Conservation (phyloP, 495 filamentous ascomycete genomes). For the Penicillium argentinense region DNA sequence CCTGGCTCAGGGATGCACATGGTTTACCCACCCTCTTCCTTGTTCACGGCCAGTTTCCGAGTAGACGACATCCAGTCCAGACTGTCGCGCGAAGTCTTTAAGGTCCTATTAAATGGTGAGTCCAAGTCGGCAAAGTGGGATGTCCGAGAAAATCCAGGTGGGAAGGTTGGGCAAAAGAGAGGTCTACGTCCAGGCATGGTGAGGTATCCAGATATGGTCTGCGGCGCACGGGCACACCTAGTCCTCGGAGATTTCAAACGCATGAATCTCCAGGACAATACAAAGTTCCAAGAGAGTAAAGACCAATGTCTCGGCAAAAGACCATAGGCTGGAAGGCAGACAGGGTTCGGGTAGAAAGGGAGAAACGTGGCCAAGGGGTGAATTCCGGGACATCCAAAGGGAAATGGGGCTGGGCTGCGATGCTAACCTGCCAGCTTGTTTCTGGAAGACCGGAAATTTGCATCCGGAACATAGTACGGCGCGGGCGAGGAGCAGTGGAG, state of each 20-base stretch:
- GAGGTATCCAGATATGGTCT: conserved; percentile 1
- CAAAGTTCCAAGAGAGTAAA: conserved; percentile 16
- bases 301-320: conserved; percentile 10
- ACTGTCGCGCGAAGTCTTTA: conserved; percentile 98
- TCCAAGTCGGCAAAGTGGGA: conserved; percentile 39
- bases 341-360: conserved; percentile 7
- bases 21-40: conserved; percentile 78
- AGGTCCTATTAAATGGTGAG: conserved; percentile 73
- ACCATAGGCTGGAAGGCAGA: conserved; percentile 14
- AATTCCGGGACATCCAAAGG: conserved; percentile 38
- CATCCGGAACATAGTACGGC: conserved; percentile 95
- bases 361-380: conserved; percentile 19
- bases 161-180: conserved; percentile 8
- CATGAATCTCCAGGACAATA: too few species aligned
- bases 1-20: conserved; percentile 5
- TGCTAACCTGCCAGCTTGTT: conserved; percentile 99
- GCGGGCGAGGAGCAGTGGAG: conserved; percentile 75
- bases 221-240: not conserved
- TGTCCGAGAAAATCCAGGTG: conserved; percentile 26
- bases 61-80: conserved; percentile 96
- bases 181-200: conserved; percentile 24
- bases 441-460: conserved; percentile 96
- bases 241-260: not conserved
- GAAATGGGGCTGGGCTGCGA: conserved; percentile 62
- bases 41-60: conserved; percentile 93